Evolutionary conservation across 306 rosid genomes (phyloP).

Genomic region (Ormosia semicastrata): DNA sequence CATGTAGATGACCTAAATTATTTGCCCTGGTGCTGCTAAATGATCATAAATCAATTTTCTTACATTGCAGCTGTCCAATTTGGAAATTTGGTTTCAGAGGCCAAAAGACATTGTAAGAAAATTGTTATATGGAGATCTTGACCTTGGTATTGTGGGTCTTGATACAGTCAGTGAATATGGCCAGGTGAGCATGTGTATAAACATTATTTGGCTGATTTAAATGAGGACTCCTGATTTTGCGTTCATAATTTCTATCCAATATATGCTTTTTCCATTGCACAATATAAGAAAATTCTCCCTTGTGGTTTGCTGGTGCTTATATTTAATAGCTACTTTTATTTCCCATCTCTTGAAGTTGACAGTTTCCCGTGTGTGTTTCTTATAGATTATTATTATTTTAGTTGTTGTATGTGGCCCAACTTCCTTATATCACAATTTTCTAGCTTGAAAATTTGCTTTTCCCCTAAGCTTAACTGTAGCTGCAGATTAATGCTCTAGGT

Average conservation of each 20-base stretch:
- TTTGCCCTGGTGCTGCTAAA: not conserved
- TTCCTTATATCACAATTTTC: not conserved
- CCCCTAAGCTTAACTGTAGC: not conserved
- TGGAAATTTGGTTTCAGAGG: conserved; percentile 93
- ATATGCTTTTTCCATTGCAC: not conserved
- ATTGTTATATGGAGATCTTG: conserved; percentile 81
- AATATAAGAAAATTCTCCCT: not conserved
- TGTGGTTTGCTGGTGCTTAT: not conserved
- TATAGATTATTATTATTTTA: not conserved
- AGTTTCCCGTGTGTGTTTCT: not conserved
- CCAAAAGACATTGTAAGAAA: conserved; percentile 87
- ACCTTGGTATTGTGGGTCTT: conserved; percentile 91
- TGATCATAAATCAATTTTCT: not conserved
- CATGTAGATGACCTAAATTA: not conserved
- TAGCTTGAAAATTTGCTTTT: not conserved
- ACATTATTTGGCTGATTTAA: not conserved
- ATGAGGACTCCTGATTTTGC: too few relatives aligned
- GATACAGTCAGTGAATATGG: conserved; percentile 76
- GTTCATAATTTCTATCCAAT: not conserved
- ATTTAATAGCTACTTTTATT: not conserved
- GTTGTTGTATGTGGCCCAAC: not conserved
- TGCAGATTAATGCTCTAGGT: not conserved
- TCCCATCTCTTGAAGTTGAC: not conserved
- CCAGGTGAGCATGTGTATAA: conserved; percentile 44
- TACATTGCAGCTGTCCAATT: conserved; percentile 59